Base-by-base conservation (phyloP, 139 green algal genomes). In the Astrephomene gubernaculifera region DNA sequence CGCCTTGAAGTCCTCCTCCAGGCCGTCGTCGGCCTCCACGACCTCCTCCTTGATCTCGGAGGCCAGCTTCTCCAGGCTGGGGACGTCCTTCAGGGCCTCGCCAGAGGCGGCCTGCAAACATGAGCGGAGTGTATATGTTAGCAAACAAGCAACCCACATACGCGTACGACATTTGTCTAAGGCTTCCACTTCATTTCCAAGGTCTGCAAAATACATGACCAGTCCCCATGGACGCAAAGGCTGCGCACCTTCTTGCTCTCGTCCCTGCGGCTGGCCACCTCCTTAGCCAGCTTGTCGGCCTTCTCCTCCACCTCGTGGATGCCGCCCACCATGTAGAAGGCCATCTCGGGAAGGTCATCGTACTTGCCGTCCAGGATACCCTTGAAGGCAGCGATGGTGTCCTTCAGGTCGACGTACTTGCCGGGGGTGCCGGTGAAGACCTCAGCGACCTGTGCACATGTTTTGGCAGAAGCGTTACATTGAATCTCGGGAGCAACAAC, bases 281-380 rank as follows among this genome's bases (percentile, higher is more conserved):
- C 93, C 88, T 94, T 94, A 87, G 95, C 95, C 73, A 98, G 89
- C 81, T 95, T 93, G 86, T 97, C 95, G 39, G 95, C 95, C 94
- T 98, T 98, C 67, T 93, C 90, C 65, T 94, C 71, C 65, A 97
- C 95, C 91, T 98, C 95, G 35, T 95, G 89, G 70, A 97, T 97
- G 87, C 93, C 93, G 41, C 94, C 94, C 80, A 98, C 97, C 97
- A 99, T 99, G 95, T 99, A 99, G 94, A 99, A 99, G 3, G 97
- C 97, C 95, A 98, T 98, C 94, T 99, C 97, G 22, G 97, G 97
- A 31, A 99, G 90, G 90, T 98, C 96, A 85, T 99, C 97, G 85
- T 99, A 98, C 92, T 99, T 98, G 91, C 97, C 96, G 6, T 71
- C 21, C 63, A 76, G 69, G 33, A 71, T 84, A 12, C 92, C 95